Evolutionary conservation across 257 asterid genomes (phyloP), one percentile per base, ranked within the genome.

Genomic region (Scutellaria galericulata): DNA sequence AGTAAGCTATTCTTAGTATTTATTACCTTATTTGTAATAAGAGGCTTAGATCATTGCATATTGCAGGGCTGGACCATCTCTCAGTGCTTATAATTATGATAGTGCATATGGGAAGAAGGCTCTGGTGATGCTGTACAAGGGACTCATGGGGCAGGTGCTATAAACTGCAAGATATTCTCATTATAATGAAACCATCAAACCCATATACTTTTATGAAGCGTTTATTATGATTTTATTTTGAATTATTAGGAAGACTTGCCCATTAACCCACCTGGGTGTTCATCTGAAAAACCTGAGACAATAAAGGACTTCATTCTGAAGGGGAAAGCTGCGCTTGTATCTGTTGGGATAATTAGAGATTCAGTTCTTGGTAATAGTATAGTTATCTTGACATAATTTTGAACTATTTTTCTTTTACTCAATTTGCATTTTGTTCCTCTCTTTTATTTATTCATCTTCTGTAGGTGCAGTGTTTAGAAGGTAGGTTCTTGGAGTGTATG

Each of bases 11-110:
- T 47, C 40, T 63, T 27, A 55, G 64, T 72, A 58, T 60, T 63
- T 67, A 24, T 67, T 10, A 24, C 72, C 61, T 67, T 66, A 47
- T 68, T 71, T 47, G 22, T 64, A 55, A 52, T 69, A 24, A 58
- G 24, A 51, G 53, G 71, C 75, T 69, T 42, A 70, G 54, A 63
- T 11, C 57, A 42, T 72, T 51, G 44, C 73, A 35, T 72, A 74
- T 84, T 86, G 89, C 91, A 94, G 99, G 83, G 99, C 99, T 56
- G 98, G 99, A 50, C 99, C 87, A 78, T 83, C 99, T 78, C 90
- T 95, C 44, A 86, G 97, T 86, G 92, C 98, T 79, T 95, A 91
- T 80, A 95, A 92, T 77, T 95, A 95, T 75, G 99, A 95, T 78
- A 92, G 97, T 80, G 81, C 89, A 51, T 90, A 75, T 80, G 98